Conservation (phyloP, 2,329 filamentous ascomycete genomes). For the Herpotrichia juniperi region DNA sequence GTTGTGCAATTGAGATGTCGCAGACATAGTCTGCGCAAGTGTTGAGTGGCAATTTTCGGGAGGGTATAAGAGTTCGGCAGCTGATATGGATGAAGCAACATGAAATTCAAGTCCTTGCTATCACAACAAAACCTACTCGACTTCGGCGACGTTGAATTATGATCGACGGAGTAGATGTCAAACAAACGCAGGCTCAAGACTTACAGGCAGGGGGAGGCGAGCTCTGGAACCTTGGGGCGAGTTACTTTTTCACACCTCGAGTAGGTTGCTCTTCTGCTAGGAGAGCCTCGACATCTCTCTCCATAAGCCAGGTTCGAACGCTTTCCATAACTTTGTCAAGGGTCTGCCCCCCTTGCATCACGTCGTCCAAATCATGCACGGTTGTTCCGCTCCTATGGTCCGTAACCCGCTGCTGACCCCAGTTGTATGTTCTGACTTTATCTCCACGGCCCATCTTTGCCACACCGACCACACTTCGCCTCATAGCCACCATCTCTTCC, state of each 20-base stretch:
- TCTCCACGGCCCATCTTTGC: constrained; percentile 85
- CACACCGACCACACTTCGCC: constrained; percentile 79
- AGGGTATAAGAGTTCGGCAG: not conserved
- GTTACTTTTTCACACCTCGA: constrained; percentile 21
- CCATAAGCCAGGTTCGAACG: constrained; percentile 75
- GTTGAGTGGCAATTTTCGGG: constrained; percentile 6
- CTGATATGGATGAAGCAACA: not conserved
- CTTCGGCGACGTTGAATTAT: not conserved
- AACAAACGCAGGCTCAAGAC: not conserved
- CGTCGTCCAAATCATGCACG: constrained; percentile 77
- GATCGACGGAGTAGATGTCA: not conserved
- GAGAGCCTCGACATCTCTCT: constrained; percentile 74
- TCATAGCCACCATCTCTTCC: constrained; percentile 74
- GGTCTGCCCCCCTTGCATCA: constrained; percentile 76
- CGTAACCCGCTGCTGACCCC: constrained; percentile 77
- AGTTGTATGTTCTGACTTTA: constrained; percentile 94
- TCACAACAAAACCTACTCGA: not conserved
- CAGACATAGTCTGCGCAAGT: not conserved
- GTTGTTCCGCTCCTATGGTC: constrained; percentile 85
- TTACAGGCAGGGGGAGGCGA: not conserved
- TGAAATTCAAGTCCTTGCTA: not conserved
- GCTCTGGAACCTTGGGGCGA: not conserved
- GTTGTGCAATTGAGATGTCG: not conserved
- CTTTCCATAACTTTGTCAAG: constrained; percentile 80
- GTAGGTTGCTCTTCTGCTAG: constrained; percentile 50